Base-by-base conservation (phyloP, 495 filamentous ascomycete species). In the Podospora fimiseda region DNA sequence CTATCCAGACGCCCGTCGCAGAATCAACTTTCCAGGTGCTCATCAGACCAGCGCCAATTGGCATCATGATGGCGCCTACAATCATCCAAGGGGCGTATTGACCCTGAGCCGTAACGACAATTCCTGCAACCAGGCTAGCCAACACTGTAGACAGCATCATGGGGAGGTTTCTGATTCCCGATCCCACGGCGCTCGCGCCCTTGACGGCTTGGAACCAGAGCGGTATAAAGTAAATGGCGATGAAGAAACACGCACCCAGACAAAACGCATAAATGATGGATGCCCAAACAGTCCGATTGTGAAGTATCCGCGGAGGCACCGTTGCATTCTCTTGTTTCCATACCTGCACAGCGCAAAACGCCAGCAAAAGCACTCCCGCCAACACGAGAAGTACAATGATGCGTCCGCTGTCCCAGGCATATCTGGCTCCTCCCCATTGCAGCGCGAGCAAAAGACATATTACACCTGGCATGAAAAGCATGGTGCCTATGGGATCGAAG, bases 151-250 rank as follows among this genome's bases (percentile, higher is more conserved):
- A 61, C 9, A 88, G 70, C 42, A 89, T 74, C 53, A 81, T 65
- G 0, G 87, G 86, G 2, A 90, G 65, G 18, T 76, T 82, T 53
- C 74, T 75, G 60, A 88, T 82, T n/a, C 87, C 87, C 3, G 80
- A 84, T 37, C 77, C 70, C 3, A 76, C 73, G 5, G 86, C 80
- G 0, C 73, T 67, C 13, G 74, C 76, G 43, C 73, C 75, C 55
- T 86, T 80, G 66, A 89, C 79, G 2, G 85, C 82, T 52, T 88
- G 85, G 71, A 87, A 86, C 79, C 79, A 88, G 78, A 75, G 44
- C 14, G 62, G 56, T 0, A 60, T 18, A 38, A 36, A 59, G 48
- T 62, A 58, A 70, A 80, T 73, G 51, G 81, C 77, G 59, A 81
- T 78, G 74, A 75, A 81, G 41, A 59, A 27, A 21, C 19, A 41